Percentiles rank a stretch among this genome's conserved stretches.
These are phyloP conservation scores for Tylopilus sp. DNA, from an alignment of 768 basidiomycete genomes.

Conservation along the genomic window DNA sequence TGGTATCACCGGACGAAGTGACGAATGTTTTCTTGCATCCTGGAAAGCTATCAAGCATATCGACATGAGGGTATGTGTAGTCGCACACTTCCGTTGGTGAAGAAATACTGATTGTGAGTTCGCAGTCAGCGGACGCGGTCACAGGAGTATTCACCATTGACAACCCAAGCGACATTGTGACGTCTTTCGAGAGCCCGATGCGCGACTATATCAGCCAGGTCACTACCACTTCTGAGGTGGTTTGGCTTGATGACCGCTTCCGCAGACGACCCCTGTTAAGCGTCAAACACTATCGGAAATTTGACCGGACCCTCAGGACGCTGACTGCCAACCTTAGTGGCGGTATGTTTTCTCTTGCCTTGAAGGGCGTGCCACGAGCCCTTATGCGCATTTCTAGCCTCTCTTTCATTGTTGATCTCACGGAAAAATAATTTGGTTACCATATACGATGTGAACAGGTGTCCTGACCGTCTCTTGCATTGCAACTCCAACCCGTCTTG, in stretches of 20 bases:
- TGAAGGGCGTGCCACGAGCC: not conserved
- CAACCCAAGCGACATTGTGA: slow-evolving; percentile 41
- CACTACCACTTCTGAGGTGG: slow-evolving; percentile 56
- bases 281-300: slow-evolving; percentile 56
- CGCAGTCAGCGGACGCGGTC: slow-evolving; percentile 29
- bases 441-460: slow-evolving; percentile 57
- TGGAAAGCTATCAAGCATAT: slow-evolving; percentile 39
- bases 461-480: slow-evolving; percentile 40
- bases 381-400: slow-evolving; percentile 33
- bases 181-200: slow-evolving; percentile 47
- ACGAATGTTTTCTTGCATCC: slow-evolving; percentile 47
- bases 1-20: slow-evolving; percentile 31
- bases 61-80: slow-evolving; percentile 57
- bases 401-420: slow-evolving; percentile 57
- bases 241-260: slow-evolving; percentile 70
- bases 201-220: slow-evolving; percentile 48
- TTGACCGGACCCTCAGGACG: slow-evolving; percentile 54
- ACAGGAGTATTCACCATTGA: slow-evolving; percentile 35
- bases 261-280: slow-evolving; percentile 56
- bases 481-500: slow-evolving; percentile 39
- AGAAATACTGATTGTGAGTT: slow-evolving; percentile 5
- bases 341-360: slow-evolving; percentile 24
- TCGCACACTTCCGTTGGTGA: not conserved
- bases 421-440: slow-evolving; percentile 55
- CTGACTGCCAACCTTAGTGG: slow-evolving; percentile 35